Evolutionary conservation across 2,329 filamentous ascomycete genomes (phyloP).

Genomic region (Beauveria sp.): DNA sequence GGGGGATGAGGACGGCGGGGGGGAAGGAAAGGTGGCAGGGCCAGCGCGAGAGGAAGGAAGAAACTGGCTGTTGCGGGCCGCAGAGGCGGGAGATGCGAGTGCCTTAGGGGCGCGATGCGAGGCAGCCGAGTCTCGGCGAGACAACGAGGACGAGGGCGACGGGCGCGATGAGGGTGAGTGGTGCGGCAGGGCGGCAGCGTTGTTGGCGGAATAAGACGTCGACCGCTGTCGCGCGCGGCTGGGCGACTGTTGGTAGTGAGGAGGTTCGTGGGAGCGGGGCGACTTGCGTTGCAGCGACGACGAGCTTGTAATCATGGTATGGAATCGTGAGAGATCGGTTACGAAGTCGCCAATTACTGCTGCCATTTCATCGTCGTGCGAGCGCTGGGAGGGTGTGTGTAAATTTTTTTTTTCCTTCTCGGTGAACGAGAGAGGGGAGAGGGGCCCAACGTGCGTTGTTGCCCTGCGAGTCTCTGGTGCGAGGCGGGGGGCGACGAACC

Average conservation of each 20-base stretch:
- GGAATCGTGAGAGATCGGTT: constrained; percentile 63
- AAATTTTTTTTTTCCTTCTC: not conserved
- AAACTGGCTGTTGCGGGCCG: constrained; percentile 7
- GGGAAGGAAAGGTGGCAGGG: constrained; percentile 44
- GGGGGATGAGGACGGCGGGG: constrained; percentile 47
- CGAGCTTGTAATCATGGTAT: constrained; percentile 55
- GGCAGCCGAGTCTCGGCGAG: constrained; percentile 11
- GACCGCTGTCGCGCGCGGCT: constrained; percentile 19
- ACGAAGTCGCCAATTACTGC: constrained; percentile 64
- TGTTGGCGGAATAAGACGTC: constrained; percentile 9
- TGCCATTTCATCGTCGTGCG: constrained; percentile 47
- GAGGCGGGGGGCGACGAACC: not conserved
- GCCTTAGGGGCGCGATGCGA: constrained; percentile 15
- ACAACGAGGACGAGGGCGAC: constrained; percentile 14
- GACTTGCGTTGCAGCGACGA: constrained; percentile 35
- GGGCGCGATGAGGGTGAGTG: constrained; percentile 2
- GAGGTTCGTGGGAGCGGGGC: constrained; percentile 35
- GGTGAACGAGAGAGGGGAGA: not conserved
- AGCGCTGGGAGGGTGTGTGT: constrained; percentile 1
- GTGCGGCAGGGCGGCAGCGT: constrained; percentile 6
- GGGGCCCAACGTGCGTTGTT: not conserved
- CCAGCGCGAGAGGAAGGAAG: constrained; percentile 28
- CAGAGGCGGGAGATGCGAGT: constrained; percentile 14
- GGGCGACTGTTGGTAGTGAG: constrained; percentile 21
- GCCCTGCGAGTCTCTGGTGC: constrained; percentile 12